Base-by-base conservation (phyloP, 345 rosid genomes). In the Dimocarpus longan region DNA sequence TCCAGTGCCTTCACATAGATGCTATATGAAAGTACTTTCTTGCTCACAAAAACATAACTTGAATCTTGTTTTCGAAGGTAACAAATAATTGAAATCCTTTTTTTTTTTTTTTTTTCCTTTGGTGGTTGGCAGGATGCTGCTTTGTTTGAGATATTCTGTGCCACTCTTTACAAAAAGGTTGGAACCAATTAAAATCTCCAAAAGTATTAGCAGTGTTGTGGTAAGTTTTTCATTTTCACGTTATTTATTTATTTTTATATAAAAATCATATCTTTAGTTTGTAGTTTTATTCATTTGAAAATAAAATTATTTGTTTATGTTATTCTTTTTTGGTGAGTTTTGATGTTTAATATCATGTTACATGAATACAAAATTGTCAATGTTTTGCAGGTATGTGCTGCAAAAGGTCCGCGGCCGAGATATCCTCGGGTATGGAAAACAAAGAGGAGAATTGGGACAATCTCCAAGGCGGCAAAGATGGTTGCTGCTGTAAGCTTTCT, bases 361-460 rank as follows among this genome's bases (percentile, higher is more conserved):
- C 21, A 54, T 0, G 10, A 19, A 57, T 67, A 37, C 70, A 18
- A 54, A 26, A 42, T 73, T 80, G 68, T 69, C 22, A 63, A 62
- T 63, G 7, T 77, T 74, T 39, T 71, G 79, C 80, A 95, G 99
- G 90, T 91, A 66, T 92, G 98, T 76, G 95, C 88, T 24, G 89
- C 93, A 0, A 93, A 88, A 90, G 99, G 98, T 84, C 99, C 99
- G 13, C 86, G 97, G 59, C 99, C 97, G 22, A 87, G 99, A 60
- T 84, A 83, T 79, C 99, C 95, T 79, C 92, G 98, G 78, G 98
- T 95, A 62, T 93, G 98, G 98, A 95, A 90, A 78, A 71, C 96
- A 15, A 91, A 78, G 65, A 88, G 75, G 73, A 86, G 87, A 71
- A 91, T 90, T 57, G 99, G 98, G 82, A 93, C 93, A 12, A 78